These are phyloP conservation scores for Didymella sp. DNA, from an alignment of 2,329 filamentous ascomycete species.

Conservation along the genomic window DNA sequence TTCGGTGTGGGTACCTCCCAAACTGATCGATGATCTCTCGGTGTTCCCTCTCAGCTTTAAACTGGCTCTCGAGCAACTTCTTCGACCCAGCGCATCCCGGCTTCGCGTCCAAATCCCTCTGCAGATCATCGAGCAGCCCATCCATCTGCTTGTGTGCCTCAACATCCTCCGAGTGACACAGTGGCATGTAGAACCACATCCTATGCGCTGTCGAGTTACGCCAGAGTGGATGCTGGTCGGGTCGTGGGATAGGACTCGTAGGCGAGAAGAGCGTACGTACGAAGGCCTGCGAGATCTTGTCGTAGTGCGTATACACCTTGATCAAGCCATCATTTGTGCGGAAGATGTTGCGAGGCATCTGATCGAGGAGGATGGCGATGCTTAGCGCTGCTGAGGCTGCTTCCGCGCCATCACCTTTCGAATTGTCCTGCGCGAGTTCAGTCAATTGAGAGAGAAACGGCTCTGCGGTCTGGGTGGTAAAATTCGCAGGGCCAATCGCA, in stretches of 20 bases:
- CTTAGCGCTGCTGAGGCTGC: slow-evolving; percentile 54
- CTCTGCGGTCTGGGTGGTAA: slow-evolving; percentile 41
- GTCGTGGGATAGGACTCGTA: slow-evolving; percentile 27
- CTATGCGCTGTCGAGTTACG: slow-evolving; percentile 50
- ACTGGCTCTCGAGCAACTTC: slow-evolving; percentile 38
- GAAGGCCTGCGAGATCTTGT: slow-evolving; percentile 61
- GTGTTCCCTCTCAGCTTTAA: slow-evolving; percentile 57
- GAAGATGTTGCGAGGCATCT: slow-evolving; percentile 68
- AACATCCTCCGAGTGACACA: slow-evolving; percentile 65
- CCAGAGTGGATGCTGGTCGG: slow-evolving; percentile 42
- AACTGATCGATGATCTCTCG: slow-evolving; percentile 60
- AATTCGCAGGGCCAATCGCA: slow-evolving; percentile 46
- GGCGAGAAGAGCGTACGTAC: slow-evolving; percentile 47
- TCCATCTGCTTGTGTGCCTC: slow-evolving; percentile 54
- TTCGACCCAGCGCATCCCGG: slow-evolving; percentile 40
- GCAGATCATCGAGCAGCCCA: slow-evolving; percentile 42
- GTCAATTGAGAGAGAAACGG: slow-evolving; percentile 50
- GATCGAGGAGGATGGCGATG: slow-evolving; percentile 66
- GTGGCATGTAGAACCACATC: slow-evolving; percentile 66
- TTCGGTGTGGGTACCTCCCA: slow-evolving; percentile 67
- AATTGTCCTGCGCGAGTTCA: slow-evolving; percentile 19
- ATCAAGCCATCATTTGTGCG: slow-evolving; percentile 55
- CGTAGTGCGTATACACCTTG: slow-evolving; percentile 63
- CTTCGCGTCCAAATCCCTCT: slow-evolving; percentile 41
- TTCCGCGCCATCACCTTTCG: slow-evolving; percentile 31